Evolutionary conservation across 1,284 basidiomycete species (phyloP).

Genomic region (Wolfiporia cocos): DNA sequence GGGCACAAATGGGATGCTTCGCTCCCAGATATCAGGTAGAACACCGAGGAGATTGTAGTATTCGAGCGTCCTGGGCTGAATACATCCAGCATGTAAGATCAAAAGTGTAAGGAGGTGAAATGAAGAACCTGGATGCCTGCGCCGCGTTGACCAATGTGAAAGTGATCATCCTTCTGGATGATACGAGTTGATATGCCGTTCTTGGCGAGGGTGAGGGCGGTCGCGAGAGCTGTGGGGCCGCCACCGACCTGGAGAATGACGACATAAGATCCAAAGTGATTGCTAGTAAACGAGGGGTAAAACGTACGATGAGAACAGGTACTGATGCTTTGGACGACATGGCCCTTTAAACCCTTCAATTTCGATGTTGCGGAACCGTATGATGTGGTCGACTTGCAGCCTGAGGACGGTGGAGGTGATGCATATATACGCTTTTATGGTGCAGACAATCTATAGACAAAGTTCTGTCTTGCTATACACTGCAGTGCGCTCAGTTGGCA

Average conservation of each 20-base stretch:
- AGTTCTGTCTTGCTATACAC: not conserved
- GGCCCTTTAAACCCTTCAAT: too few relatives aligned
- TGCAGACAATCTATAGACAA: too few relatives aligned
- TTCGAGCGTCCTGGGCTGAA: slow-evolving; percentile 16
- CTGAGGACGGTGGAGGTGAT: too few relatives aligned
- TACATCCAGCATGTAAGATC: not conserved
- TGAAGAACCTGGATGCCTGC: not conserved
- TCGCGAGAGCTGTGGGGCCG: slow-evolving; percentile 13
- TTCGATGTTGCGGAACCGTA: too few relatives aligned
- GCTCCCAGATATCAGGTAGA: slow-evolving; percentile 8
- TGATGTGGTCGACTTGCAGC: too few relatives aligned
- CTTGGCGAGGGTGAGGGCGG: not conserved
- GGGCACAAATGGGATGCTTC: not conserved
- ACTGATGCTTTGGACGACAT: too few relatives aligned
- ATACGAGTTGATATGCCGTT: not conserved
- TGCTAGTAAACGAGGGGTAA: not conserved
- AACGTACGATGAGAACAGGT: too few relatives aligned
- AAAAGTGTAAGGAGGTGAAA: not conserved
- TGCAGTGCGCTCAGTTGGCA: too few relatives aligned
- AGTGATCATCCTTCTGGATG: not conserved
- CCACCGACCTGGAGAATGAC: slow-evolving; percentile 16
- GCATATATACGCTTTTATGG: too few relatives aligned
- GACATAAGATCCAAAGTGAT: not conserved
- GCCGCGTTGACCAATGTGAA: not conserved
- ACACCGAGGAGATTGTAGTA: slow-evolving; percentile 17